Evolutionary conservation across 805 yeast species (phyloP), one percentile per base, ranked within the genome.

Genomic region (Yamadazyma tumulicola): DNA sequence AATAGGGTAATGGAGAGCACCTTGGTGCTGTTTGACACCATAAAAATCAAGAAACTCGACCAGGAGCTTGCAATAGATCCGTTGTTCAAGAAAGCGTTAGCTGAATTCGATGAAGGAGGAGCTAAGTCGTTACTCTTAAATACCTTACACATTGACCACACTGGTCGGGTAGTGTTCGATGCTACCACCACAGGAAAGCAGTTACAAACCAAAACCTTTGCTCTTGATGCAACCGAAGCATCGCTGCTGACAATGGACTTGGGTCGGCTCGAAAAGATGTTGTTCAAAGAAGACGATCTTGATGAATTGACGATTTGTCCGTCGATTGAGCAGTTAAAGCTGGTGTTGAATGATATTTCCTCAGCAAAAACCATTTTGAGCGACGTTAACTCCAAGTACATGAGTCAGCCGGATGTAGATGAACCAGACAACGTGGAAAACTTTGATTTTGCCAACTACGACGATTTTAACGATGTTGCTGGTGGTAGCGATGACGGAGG

Each of bases 31-130:
- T 80, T 80, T 53, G 74, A 70, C 3, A 47, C 66, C 3, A 60
- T 82, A 8, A 64, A 59, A 40, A 54, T 78, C 46, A 77, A 74
- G 47, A 72, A 76, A 38, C 56, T 79, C 31, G 87, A 81, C 32
- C 76, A 75, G 51, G 87, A 80, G 47, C 55, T 79, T 15, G 71
- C 71, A 22, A 78, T 81, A 23, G 91, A 84, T 56, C 91, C 91
- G 0, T 61, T 84, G 19, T 84, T 84, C 55, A 81, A 80, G 46
- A 81, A 79, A 49, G 82, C 86, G 0, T 61, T 83, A 32, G 77
- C 87, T 0, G 89, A 82, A 34, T 83, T 83, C 47, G 93, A 84
- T 53, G 91, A 83, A 59, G 89, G 89, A 25, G 91, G 93, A 3
- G 81, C 91, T 6, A 83, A 80, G 49, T 75, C 85, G 39, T 61